These are phyloP conservation scores for Pezicula carpinea DNA, from an alignment of 2,329 filamentous ascomycete species.

Conservation along the genomic window DNA sequence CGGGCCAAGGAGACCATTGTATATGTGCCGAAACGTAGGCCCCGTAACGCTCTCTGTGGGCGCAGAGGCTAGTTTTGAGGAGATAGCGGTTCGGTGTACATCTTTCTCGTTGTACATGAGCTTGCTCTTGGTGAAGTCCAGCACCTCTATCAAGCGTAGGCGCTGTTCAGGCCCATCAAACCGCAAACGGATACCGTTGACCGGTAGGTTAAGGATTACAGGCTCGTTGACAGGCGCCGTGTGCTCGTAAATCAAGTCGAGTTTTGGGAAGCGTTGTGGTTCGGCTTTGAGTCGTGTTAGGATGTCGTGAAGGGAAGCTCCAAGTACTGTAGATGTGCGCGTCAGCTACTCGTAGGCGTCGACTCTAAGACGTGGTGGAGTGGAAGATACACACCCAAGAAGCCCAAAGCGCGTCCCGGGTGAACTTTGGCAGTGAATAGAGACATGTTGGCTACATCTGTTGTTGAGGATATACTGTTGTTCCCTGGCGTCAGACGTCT, in stretches of 20 bases:
- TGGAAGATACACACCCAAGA: slow-evolving; percentile 33
- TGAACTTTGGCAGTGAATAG: slow-evolving; percentile 58
- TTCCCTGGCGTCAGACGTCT: not conserved
- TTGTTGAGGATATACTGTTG: slow-evolving; percentile 5
- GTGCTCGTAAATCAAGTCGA: slow-evolving; percentile 80
- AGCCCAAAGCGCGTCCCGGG: slow-evolving; percentile 55
- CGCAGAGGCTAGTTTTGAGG: slow-evolving; percentile 23
- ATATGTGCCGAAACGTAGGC: slow-evolving; percentile 83
- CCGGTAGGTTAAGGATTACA: slow-evolving; percentile 69
- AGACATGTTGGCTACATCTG: slow-evolving; percentile 31
- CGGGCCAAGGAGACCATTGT: slow-evolving; percentile 87
- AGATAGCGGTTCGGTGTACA: slow-evolving; percentile 60
- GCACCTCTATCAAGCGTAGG: slow-evolving; percentile 81
- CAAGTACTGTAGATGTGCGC: slow-evolving; percentile 59
- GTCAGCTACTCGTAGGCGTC: slow-evolving; percentile 8
- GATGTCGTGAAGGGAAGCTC: slow-evolving; percentile 86
- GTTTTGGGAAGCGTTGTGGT: slow-evolving; percentile 73
- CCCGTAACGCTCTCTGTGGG: slow-evolving; percentile 40
- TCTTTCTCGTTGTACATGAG: slow-evolving; percentile 80
- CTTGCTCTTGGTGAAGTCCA: slow-evolving; percentile 81
- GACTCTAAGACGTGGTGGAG: slow-evolving; percentile 24
- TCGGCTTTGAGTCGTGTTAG: slow-evolving; percentile 85
- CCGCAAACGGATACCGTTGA: slow-evolving; percentile 82
- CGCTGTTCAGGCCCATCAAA: slow-evolving; percentile 95
- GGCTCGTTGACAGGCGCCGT: slow-evolving; percentile 69